A percentile compares a stretch with the other conserved stretches of the same genome.
These are phyloP conservation scores for Teunomyces funiuensis DNA, from an alignment of 805 yeast species.

Conservation along the genomic window DNA sequence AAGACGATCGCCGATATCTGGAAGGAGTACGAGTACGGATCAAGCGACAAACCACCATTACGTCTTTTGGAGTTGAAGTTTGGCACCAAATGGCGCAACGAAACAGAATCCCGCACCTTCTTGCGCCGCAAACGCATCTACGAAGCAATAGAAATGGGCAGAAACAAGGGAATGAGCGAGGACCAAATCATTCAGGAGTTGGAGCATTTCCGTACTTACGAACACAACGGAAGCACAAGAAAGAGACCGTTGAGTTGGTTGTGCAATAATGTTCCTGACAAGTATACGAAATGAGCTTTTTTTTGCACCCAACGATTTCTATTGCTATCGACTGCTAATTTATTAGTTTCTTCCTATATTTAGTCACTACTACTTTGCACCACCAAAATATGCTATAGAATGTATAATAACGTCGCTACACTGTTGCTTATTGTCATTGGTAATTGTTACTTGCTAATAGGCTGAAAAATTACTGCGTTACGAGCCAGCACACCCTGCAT, in stretches of 20 bases:
- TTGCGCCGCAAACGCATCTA: constrained; percentile 53
- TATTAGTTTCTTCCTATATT: no score
- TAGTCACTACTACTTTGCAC: no score
- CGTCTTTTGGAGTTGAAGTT: constrained; percentile 48
- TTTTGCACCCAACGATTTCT: no score
- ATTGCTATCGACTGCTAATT: no score
- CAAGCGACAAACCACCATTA: constrained; percentile 53
- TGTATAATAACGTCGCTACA: neutral
- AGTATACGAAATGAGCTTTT: constrained; percentile 8
- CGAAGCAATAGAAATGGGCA: constrained; percentile 54
- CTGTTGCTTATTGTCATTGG: neutral
- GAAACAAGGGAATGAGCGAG: constrained; percentile 43
- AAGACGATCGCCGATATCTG: constrained; percentile 43
- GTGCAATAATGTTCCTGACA: constrained; percentile 15
- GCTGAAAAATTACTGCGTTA: neutral
- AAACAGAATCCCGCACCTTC: constrained; percentile 53
- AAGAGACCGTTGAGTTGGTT: constrained; percentile 21
- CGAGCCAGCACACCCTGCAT: neutral
- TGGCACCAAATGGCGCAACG: constrained; percentile 57
- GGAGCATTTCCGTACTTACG: constrained; percentile 45
- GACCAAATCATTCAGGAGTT: constrained; percentile 45
- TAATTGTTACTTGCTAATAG: neutral
- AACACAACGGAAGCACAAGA: constrained; percentile 39
- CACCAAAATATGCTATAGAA: no score
- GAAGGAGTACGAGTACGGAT: constrained; percentile 55